These are phyloP conservation scores for Sanghuangporus sanghuang DNA, from an alignment of 1,284 basidiomycete genomes.

Conservation along the genomic window DNA sequence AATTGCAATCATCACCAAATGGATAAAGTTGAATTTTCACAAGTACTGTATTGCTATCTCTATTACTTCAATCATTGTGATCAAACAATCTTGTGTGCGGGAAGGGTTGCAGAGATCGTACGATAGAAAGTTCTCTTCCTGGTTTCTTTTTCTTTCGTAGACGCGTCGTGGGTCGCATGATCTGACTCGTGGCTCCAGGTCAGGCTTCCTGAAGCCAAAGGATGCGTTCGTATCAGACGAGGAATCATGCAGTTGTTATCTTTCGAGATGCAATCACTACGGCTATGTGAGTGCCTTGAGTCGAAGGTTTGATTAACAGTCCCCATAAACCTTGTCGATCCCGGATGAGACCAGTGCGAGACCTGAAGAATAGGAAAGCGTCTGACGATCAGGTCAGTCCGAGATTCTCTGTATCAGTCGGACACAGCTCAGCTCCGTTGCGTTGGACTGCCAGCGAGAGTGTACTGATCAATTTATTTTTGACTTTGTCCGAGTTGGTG, in stretches of 20 bases:
- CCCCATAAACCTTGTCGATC: not conserved
- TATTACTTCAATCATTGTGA: no score
- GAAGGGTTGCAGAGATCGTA: not conserved
- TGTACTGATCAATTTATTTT: no score
- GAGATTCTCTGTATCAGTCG: no score
- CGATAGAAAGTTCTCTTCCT: not conserved
- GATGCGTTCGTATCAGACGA: not conserved
- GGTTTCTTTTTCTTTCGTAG: not conserved
- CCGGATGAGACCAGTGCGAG: not conserved
- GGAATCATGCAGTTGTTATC: not conserved
- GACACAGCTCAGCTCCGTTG: no score
- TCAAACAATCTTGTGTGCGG: not conserved
- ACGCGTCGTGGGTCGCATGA: not conserved
- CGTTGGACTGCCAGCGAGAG: no score
- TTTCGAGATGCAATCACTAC: not conserved
- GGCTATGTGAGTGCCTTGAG: not conserved
- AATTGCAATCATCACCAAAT: not conserved
- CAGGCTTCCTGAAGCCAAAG: not conserved
- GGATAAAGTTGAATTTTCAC: not conserved
- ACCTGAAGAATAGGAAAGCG: not conserved
- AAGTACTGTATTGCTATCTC: not conserved
- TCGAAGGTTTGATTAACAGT: not conserved
- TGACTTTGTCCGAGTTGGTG: no score
- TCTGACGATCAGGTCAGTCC: not conserved
- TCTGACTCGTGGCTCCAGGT: not conserved